Conservation (phyloP, 2,329 filamentous ascomycete species). For the Fusarium ambrosium region DNA sequence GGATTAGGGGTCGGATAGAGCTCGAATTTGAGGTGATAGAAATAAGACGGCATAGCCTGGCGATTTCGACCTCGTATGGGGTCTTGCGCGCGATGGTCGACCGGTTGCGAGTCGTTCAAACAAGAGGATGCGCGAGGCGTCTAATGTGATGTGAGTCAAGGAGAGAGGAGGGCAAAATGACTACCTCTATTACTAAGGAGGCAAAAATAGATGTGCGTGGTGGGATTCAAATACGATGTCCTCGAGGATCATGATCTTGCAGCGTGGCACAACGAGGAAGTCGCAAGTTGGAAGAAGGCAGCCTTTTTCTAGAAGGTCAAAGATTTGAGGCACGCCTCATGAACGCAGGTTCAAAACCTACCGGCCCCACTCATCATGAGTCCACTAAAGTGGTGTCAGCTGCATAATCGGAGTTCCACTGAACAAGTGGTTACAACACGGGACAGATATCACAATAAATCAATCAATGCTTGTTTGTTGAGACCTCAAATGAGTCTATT, state of each 20-base stretch:
- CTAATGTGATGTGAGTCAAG: neutral
- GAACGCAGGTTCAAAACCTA: slow-evolving; percentile 1
- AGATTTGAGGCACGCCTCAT: slow-evolving; percentile 22
- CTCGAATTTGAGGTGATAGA: slow-evolving; percentile 77
- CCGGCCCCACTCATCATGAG: slow-evolving; percentile 36
- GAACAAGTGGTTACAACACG: neutral
- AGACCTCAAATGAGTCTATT: slow-evolving; percentile 44
- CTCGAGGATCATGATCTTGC: slow-evolving; percentile 37
- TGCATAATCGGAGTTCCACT: neutral
- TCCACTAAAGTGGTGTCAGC: neutral
- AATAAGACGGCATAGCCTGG: slow-evolving; percentile 70
- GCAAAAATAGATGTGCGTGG: slow-evolving; percentile 34
- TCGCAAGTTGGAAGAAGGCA: neutral
- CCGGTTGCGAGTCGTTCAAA: slow-evolving; percentile 7
- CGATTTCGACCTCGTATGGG: slow-evolving; percentile 1
- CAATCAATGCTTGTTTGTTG: neutral
- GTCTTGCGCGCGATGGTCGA: neutral
- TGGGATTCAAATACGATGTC: neutral
- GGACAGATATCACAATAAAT: neutral
- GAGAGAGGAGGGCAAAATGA: neutral
- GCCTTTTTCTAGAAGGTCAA: slow-evolving; percentile 19
- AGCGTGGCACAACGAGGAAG: neutral
- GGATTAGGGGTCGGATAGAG: slow-evolving; percentile 66
- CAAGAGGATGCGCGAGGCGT: neutral
- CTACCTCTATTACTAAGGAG: slow-evolving; percentile 33